Percentiles rank a stretch among this genome's conserved stretches.
phyloP scores from a whole-genome alignment of 768 basidiomycete genomes.

The Grammothele lineata region DNA sequence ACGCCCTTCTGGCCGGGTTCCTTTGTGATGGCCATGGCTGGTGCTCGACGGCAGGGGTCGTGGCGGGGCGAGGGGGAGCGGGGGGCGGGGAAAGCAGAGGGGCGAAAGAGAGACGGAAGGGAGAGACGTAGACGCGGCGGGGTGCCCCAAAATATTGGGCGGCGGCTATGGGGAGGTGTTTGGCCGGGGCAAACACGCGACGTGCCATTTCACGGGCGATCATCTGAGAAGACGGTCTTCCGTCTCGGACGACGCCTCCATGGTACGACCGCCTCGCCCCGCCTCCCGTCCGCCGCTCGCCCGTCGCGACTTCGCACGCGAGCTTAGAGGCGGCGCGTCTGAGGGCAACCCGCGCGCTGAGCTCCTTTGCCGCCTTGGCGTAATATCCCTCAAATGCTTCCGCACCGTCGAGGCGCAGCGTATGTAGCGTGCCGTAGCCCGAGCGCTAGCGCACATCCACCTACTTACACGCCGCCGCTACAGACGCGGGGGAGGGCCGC shows the following conservation, averaged over 20 bases:
- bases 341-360: too few relatives aligned
- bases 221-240: not conserved
- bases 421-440: too few relatives aligned
- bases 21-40: constrained; percentile 76
- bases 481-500: too few relatives aligned
- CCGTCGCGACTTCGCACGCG: too few relatives aligned
- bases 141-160: constrained; percentile 15
- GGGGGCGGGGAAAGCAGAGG: constrained; percentile 9
- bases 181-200: constrained; percentile 20
- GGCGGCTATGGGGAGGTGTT: constrained; percentile 15
- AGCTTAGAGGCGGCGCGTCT: too few relatives aligned
- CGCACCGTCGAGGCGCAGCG: too few relatives aligned
- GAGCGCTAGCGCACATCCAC: too few relatives aligned
- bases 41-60: constrained; percentile 7
- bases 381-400: too few relatives aligned
- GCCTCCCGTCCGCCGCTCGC: not conserved
- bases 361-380: too few relatives aligned
- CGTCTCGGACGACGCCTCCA: not conserved
- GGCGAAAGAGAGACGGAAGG: constrained; percentile 12
- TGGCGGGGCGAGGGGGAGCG: constrained; percentile 11
- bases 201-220: not conserved
- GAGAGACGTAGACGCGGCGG: constrained; percentile 6
- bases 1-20: constrained; percentile 90
- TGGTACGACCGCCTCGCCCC: constrained; percentile 9
- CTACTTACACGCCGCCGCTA: too few relatives aligned